A percentile compares a stretch with the other conserved stretches of the same genome.
Conservation (phyloP, 306 rosid genomes). For the Fragaria ananassa region DNA sequence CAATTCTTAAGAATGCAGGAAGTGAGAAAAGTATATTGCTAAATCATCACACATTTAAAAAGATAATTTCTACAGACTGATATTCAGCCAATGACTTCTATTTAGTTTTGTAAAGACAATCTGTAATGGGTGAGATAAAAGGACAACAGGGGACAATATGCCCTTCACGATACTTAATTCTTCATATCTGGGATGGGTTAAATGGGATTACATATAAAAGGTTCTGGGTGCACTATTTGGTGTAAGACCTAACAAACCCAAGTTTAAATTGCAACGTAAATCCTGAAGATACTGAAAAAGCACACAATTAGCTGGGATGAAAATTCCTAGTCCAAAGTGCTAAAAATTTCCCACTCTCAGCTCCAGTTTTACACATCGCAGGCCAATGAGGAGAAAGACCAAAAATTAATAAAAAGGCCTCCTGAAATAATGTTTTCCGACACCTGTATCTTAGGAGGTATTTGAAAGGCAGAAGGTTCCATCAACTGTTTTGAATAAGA, state of each 20-base stretch:
- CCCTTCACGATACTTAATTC: not conserved
- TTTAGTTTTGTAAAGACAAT: not conserved
- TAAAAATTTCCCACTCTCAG: not conserved
- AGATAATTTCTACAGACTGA: not conserved
- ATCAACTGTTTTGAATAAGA: not conserved
- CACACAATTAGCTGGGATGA: not conserved
- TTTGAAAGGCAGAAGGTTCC: too few relatives aligned
- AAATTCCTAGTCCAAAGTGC: not conserved
- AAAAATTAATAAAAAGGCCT: not conserved
- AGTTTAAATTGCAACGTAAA: not conserved
- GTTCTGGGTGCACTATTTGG: not conserved
- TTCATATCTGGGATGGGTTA: not conserved
- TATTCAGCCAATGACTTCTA: not conserved
- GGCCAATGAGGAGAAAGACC: not conserved
- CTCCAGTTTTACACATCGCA: not conserved
- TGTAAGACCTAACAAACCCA: not conserved
- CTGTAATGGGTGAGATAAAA: not conserved
- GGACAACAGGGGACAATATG: not conserved
- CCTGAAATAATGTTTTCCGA: not conserved
- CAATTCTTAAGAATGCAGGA: not conserved
- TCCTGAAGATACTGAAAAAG: not conserved
- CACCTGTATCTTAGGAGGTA: not conserved
- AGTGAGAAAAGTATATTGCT: not conserved
- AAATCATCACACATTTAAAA: not conserved
- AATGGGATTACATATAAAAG: not conserved